Conservation (phyloP, 2,329 filamentous ascomycete species). For the Botrytis aclada region DNA sequence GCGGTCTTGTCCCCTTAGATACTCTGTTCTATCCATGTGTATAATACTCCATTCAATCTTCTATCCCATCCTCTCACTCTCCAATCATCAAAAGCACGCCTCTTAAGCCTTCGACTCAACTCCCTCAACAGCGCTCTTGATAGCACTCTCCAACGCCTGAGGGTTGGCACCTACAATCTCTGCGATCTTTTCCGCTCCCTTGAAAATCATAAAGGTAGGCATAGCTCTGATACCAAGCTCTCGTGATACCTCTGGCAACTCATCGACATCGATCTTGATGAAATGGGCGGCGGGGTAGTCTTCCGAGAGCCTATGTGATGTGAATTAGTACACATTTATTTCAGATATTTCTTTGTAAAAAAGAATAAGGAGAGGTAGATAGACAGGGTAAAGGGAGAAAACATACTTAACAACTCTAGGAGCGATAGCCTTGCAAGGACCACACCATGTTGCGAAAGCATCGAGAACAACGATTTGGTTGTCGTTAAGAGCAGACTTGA, state of each 20-base stretch:
- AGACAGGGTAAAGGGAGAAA: not conserved
- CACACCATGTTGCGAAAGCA: slow-evolving; percentile 88
- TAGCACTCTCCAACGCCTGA: slow-evolving; percentile 53
- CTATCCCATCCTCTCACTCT: not conserved
- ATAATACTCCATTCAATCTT: not conserved
- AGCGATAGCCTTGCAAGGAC: slow-evolving; percentile 88
- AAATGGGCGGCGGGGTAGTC: slow-evolving; percentile 64
- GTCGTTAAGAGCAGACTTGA: slow-evolving; percentile 50
- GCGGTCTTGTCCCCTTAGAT: not conserved
- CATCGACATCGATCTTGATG: slow-evolving; percentile 88
- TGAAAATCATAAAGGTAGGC: slow-evolving; percentile 88
- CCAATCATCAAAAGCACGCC: not conserved
- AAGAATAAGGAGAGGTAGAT: slow-evolving; percentile 11
- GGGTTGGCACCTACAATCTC: slow-evolving; percentile 82
- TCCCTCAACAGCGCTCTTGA: slow-evolving; percentile 19
- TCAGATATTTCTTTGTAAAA: slow-evolving; percentile 22
- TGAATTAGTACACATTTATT: slow-evolving; percentile 23
- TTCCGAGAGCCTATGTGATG: slow-evolving; percentile 53
- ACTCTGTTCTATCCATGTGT: not conserved
- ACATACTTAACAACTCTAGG: slow-evolving; percentile 67
- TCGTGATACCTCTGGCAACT: slow-evolving; percentile 69
- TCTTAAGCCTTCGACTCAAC: not conserved
- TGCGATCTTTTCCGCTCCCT: slow-evolving; percentile 67
- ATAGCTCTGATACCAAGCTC: slow-evolving; percentile 83
- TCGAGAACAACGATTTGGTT: slow-evolving; percentile 73